Conservation (phyloP, 2,329 filamentous ascomycete species). For the Fusarium sacchari region DNA sequence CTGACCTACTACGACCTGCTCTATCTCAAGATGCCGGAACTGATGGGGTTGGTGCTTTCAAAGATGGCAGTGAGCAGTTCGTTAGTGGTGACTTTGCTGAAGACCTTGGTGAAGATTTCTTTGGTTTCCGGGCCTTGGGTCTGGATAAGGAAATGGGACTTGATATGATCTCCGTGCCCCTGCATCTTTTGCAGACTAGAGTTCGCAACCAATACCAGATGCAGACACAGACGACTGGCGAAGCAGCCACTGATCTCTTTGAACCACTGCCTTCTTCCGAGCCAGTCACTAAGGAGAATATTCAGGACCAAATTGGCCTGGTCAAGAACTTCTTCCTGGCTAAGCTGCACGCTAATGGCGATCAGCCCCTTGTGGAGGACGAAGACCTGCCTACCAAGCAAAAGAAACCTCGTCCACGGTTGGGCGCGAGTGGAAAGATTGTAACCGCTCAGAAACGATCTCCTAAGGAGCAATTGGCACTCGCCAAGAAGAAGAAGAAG, state of each 20-base stretch:
- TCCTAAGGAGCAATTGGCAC: conserved; percentile 81
- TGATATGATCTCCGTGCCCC: conserved; percentile 86
- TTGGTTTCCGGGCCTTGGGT: conserved; percentile 95
- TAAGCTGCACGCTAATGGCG: conserved; percentile 83
- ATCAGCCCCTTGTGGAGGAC: conserved; percentile 89
- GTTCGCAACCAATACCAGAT: conserved; percentile 87
- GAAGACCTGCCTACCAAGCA: conserved; percentile 95
- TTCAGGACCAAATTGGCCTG: conserved; percentile 84
- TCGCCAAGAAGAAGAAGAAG: conserved; percentile 91
- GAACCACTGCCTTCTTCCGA: conserved; percentile 75
- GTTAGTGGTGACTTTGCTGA: conserved; percentile 97
- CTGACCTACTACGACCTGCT: conserved; percentile 92
- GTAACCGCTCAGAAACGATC: conserved; percentile 85
- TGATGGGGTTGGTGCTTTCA: conserved; percentile 91
- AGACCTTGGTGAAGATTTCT: conserved; percentile 98
- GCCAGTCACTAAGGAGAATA: conserved; percentile 80
- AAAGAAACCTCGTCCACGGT: conserved; percentile 74
- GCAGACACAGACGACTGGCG: conserved; percentile 71
- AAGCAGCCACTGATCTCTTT: conserved; percentile 70
- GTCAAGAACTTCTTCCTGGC: conserved; percentile 91
- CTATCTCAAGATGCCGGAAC: conserved; percentile 77
- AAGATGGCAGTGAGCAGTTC: conserved; percentile 97
- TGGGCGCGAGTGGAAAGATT: conserved; percentile 83
- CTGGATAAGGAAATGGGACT: conserved; percentile 91
- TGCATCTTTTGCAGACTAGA: conserved; percentile 92